These are phyloP conservation scores for Metschnikowia reukaufii DNA, from an alignment of 805 yeast genomes.

Conservation along the genomic window DNA sequence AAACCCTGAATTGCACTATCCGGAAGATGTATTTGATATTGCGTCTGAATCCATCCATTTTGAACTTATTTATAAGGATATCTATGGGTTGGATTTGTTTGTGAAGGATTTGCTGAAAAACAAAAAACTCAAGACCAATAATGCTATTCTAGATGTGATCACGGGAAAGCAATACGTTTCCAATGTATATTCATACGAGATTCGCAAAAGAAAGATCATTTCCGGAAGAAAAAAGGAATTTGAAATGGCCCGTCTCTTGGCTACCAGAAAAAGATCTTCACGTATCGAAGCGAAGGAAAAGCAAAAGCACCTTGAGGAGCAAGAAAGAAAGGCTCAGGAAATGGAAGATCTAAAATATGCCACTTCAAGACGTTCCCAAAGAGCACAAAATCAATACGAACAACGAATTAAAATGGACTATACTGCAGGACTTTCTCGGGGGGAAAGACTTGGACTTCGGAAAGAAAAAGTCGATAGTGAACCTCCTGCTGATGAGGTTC, in stretches of 20 bases:
- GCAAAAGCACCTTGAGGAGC: conserved; percentile 53
- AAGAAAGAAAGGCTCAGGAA: conserved; percentile 44
- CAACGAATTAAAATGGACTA: conserved; percentile 33
- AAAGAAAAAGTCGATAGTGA: conserved; percentile 19
- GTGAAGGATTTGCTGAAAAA: conserved; percentile 22
- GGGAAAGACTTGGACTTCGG: conserved; percentile 36
- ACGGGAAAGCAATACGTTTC: conserved; percentile 21
- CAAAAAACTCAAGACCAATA: conserved; percentile 34
- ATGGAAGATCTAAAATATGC: conserved; percentile 46
- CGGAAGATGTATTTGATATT: conserved; percentile 33
- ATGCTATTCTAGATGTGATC: conserved; percentile 22
- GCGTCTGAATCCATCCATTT: conserved; percentile 26
- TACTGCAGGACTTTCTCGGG: conserved; percentile 31
- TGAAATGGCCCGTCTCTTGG: conserved; percentile 61
- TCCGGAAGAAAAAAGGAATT: conserved; percentile 59
- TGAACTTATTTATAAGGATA: conserved; percentile 31
- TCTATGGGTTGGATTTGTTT: conserved; percentile 30
- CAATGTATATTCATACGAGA: conserved; percentile 39
- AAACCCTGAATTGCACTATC: conserved; percentile 30
- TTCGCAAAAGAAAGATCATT: conserved; percentile 53
- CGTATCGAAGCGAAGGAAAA: conserved; percentile 65
- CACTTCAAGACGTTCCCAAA: conserved; percentile 38
- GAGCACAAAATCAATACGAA: conserved; percentile 30
- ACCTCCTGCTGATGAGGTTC: neutral
- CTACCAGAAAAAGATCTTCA: conserved; percentile 71